Conservation (phyloP, 176 grass and related monocot species). For the Hordeum vulgare region DNA sequence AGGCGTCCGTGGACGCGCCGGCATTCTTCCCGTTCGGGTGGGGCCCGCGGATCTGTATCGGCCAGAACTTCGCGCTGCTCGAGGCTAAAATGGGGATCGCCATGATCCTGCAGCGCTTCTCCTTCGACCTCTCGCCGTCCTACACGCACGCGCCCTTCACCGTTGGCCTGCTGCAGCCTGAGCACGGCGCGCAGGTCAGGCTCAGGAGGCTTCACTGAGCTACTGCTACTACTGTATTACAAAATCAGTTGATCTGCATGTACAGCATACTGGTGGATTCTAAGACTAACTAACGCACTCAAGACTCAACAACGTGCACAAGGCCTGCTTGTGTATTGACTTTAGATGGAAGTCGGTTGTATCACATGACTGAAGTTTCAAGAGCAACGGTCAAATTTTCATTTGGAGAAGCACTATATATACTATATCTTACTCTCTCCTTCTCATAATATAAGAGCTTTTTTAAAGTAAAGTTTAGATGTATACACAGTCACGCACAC, state of each 20-base stretch:
- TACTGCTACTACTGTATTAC: background rate
- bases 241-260: background rate
- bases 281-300: background rate
- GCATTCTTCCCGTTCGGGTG: slow-evolving; percentile 65
- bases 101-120: slow-evolving; percentile 69
- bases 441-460: no score
- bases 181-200: slow-evolving; percentile 65
- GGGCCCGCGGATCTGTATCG: slow-evolving; percentile 64
- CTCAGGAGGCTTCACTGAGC: slow-evolving; percentile 30
- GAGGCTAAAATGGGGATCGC: slow-evolving; percentile 69
- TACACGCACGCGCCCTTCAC: slow-evolving; percentile 57
- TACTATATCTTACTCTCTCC: no score
- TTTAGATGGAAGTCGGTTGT: background rate
- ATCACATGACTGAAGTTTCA: no score
- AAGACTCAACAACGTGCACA: background rate
- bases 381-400: no score
- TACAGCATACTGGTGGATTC: slow-evolving; percentile 20
- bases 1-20: slow-evolving; percentile 41
- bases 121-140: slow-evolving; percentile 59
- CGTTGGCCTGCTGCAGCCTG: slow-evolving; percentile 34
- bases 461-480: no score
- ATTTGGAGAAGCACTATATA: no score
- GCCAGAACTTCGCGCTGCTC: slow-evolving; percentile 69
- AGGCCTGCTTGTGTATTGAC: background rate
- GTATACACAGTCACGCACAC: no score